Evolutionary conservation across 495 filamentous ascomycete genomes (phyloP), one percentile per base, ranked within the genome.

Genomic region (Ramalina peruviana): DNA sequence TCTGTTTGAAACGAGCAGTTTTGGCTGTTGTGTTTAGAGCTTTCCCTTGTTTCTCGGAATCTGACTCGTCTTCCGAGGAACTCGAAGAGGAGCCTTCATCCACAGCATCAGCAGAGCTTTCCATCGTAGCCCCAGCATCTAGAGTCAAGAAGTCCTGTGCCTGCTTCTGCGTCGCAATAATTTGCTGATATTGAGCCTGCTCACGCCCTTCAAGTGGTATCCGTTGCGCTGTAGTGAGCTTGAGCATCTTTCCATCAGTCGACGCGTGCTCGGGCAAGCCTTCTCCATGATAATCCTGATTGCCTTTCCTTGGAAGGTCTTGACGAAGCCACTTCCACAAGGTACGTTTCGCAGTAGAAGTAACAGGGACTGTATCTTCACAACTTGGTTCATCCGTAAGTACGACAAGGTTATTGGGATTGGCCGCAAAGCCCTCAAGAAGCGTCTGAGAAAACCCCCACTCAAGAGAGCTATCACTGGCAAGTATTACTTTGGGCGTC

Each of bases 401-500:
- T 46, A 97, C 74, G 25, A 97, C 73, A 38, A 95, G 66, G 58
- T 94, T 98, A 30, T 78, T 75, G 2, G 78, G 67, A 53, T 93
- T 85, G 43, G 73, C 68, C 0, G 86, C 85, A 46, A 99, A 73
- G 20, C 67, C 67, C 40, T 74, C 74, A n/a, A 97, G 64, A 6
- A 88, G 76, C n/a, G 88, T 81, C 60, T 82, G 85, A 1, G 93
- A 92, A 58, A 96, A 94, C 0, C 92, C 92, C 92, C 93, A 98
- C 48, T 92, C 87, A 25, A 98, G 61, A 26, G 86, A 90, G 0
- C 81, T 72, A 62, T 96, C 88, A 43, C 86, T 94, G 6, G 92
- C 89, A 54, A 98, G 73, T 50, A 98, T 89, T 10, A 98, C 89
- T 57, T 80, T 83, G 26, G 75, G 72, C 37, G 65, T 68, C 27